phyloP scores from a whole-genome alignment of 768 basidiomycete genomes.

The Saitozyma podzolica region DNA sequence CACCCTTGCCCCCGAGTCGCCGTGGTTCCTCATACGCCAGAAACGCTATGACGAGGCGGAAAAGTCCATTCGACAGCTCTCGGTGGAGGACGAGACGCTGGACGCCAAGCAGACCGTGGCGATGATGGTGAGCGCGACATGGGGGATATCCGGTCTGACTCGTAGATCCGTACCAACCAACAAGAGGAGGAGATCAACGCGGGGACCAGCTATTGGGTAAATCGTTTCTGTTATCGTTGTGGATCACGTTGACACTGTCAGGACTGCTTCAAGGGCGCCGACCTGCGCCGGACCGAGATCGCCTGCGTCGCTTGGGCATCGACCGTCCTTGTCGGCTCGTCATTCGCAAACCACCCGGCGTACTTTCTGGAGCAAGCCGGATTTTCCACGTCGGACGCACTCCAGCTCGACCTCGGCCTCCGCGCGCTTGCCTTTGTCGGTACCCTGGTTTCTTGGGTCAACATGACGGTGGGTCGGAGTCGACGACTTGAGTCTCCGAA shows the following conservation, averaged over 20 bases:
- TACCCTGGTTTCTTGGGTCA: not conserved
- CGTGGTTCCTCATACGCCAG: constrained; percentile 30
- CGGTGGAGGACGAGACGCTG: not conserved
- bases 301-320: constrained; percentile 52
- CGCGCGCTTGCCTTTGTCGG: not conserved
- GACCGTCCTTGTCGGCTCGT: constrained; percentile 32
- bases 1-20: constrained; percentile 39
- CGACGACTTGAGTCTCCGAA: not conserved
- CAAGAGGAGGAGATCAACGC: constrained; percentile 33
- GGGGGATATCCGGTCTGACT: constrained; percentile 27
- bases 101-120: constrained; percentile 10
- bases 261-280: constrained; percentile 54
- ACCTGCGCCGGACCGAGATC: constrained; percentile 56
- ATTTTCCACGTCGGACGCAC: not conserved
- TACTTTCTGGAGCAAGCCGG: constrained; percentile 42
- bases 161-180: constrained; percentile 8
- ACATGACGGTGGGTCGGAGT: not conserved
- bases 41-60: constrained; percentile 25
- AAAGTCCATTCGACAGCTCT: constrained; percentile 14
- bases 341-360: constrained; percentile 37
- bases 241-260: constrained; percentile 2
- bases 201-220: constrained; percentile 11
- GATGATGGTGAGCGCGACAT: constrained; percentile 39
- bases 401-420: constrained; percentile 23
- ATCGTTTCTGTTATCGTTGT: not conserved